Percentiles rank a stretch among this genome's conserved stretches.
These are phyloP conservation scores for Diaporthe sp. DNA, from an alignment of 2,329 filamentous ascomycete genomes.

Conservation along the genomic window DNA sequence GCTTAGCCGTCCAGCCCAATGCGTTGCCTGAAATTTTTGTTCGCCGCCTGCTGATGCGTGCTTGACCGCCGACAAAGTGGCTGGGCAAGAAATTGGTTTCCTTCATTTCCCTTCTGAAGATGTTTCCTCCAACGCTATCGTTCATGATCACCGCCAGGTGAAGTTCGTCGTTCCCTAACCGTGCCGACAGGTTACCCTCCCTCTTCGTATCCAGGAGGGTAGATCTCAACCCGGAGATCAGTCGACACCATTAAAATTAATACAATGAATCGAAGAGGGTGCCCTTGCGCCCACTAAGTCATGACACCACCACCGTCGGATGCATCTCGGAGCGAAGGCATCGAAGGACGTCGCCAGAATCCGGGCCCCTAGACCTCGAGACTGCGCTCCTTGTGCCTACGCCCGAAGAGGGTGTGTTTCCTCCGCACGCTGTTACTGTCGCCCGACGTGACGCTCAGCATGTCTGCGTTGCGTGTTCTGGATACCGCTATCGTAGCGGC, in stretches of 20 bases:
- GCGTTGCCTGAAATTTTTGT: slow-evolving; percentile 29
- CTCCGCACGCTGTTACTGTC: slow-evolving; percentile 49
- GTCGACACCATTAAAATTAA: slow-evolving; percentile 40
- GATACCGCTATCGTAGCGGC: slow-evolving; percentile 39
- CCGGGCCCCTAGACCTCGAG: slow-evolving; percentile 37
- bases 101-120: slow-evolving; percentile 24
- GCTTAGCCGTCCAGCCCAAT: slow-evolving; percentile 30
- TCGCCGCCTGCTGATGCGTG: slow-evolving; percentile 33
- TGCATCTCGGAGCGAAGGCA: slow-evolving; percentile 9
- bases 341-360: slow-evolving; percentile 36
- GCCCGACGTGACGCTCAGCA: slow-evolving; percentile 50
- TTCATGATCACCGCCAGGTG: slow-evolving; percentile 30
- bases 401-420: slow-evolving; percentile 63
- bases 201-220: slow-evolving; percentile 13
- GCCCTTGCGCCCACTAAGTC: slow-evolving; percentile 24
- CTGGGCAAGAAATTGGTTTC: slow-evolving; percentile 12
- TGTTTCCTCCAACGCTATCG: slow-evolving; percentile 27
- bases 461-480: slow-evolving; percentile 47
- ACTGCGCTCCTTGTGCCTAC: slow-evolving; percentile 35
- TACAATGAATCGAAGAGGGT: slow-evolving; percentile 37
- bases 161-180: slow-evolving; percentile 26
- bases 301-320: background rate
- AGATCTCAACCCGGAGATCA: slow-evolving; percentile 32
- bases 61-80: slow-evolving; percentile 16
- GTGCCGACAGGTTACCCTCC: slow-evolving; percentile 8